A percentile compares a stretch with the other conserved stretches of the same genome.
These are phyloP conservation scores for Salvia splendens DNA, from an alignment of 257 asterid species.

Conservation along the genomic window DNA sequence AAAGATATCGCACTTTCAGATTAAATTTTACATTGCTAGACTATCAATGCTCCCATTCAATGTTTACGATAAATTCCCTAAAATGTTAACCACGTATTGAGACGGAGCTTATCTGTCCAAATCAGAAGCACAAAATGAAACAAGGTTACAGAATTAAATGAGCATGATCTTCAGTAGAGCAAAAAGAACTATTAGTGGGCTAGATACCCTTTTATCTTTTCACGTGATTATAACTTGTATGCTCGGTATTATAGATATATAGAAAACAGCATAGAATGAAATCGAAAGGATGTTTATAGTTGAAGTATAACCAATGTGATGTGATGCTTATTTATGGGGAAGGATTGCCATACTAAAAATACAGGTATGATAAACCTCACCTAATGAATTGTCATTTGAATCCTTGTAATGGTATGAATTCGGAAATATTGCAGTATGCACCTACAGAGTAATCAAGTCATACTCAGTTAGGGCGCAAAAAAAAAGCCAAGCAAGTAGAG, in stretches of 20 bases:
- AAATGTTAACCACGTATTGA: not conserved
- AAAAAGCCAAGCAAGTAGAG: conserved; percentile 6
- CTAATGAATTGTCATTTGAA: conserved; percentile 61
- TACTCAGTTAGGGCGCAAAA: conserved; percentile 25
- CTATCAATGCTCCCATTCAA: conserved; percentile 1
- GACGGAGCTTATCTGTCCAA: not conserved
- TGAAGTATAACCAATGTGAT: not conserved
- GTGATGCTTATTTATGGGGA: conserved; percentile 13
- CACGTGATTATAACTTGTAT: not conserved
- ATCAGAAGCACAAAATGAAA: not conserved
- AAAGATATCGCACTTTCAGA: conserved; percentile 7
- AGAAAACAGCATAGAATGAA: not conserved
- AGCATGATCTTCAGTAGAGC: not conserved
- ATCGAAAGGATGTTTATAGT: not conserved
- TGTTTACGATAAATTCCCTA: conserved; percentile 11
- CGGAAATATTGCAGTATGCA: conserved; percentile 79
- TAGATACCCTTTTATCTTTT: not conserved
- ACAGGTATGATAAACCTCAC: conserved; percentile 40
- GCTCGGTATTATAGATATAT: not conserved
- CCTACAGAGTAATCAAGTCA: conserved; percentile 40
- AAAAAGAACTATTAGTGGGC: not conserved
- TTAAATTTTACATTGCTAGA: not conserved
- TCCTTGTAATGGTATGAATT: conserved; percentile 48
- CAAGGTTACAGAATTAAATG: not conserved
- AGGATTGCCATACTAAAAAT: conserved; percentile 13